phyloP scores from a whole-genome alignment of 495 filamentous ascomycete species.

The Aspergillus biplanus region DNA sequence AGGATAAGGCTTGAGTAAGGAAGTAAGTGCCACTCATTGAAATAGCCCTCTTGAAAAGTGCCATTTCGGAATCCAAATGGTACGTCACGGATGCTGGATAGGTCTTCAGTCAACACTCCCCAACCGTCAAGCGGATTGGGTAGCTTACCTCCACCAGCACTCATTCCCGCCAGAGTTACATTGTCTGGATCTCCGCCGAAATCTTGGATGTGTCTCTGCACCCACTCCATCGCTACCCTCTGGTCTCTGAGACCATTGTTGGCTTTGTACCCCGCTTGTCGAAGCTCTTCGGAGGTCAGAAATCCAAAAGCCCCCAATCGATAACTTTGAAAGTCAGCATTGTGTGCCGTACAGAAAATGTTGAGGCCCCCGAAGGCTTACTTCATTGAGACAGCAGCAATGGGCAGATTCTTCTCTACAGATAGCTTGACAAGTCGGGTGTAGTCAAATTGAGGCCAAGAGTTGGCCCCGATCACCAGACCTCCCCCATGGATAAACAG shows the following conservation, averaged over 20 bases:
- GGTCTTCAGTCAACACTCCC: constrained; percentile 7
- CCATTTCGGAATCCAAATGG: constrained; percentile 40
- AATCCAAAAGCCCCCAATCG: constrained; percentile 56
- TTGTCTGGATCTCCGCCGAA: constrained; percentile 73
- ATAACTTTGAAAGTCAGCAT: constrained; percentile 33
- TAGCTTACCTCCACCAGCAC: constrained; percentile 59
- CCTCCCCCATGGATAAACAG: constrained; percentile 52
- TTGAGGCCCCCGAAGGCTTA: constrained; percentile 23
- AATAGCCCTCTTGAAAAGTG: constrained; percentile 46
- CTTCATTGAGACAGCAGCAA: constrained; percentile 51
- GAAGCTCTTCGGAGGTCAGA: constrained; percentile 45
- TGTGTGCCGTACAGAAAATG: too few species aligned
- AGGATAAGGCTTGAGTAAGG: constrained; percentile 33
- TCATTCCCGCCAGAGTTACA: constrained; percentile 67
- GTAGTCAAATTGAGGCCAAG: constrained; percentile 47
- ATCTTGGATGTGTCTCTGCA: constrained; percentile 37
- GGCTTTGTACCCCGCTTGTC: constrained; percentile 33
- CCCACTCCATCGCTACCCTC: constrained; percentile 38
- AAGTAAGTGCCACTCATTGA: constrained; percentile 44
- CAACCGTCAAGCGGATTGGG: background rate
- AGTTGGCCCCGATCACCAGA: constrained; percentile 41
- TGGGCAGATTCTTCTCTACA: constrained; percentile 40
- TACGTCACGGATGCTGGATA: constrained; percentile 37
- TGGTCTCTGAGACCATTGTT: constrained; percentile 45
- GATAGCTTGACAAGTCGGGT: constrained; percentile 44